Percentiles rank a stretch among this genome's conserved stretches.
Conservation (phyloP, 176 grass and related monocot genomes). For the Aegilops tauschii region DNA sequence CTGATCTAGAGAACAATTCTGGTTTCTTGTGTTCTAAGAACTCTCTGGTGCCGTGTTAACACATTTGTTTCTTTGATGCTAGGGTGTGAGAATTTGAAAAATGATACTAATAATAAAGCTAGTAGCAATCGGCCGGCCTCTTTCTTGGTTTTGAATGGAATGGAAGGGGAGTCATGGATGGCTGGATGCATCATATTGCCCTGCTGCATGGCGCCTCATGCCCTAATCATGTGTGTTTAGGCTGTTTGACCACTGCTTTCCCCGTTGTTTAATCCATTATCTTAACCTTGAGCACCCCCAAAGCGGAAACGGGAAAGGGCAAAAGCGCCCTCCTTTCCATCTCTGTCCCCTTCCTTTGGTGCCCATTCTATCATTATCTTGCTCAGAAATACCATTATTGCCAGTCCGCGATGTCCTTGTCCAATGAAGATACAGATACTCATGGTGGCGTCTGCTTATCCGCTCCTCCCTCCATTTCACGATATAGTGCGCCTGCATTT, state of each 20-base stretch:
- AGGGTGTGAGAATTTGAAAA: background rate
- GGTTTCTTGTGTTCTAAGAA: constrained; percentile 16
- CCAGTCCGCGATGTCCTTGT: no score
- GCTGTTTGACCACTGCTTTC: background rate
- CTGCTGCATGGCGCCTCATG: constrained; percentile 30
- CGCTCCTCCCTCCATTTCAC: no score
- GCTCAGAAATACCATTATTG: no score
- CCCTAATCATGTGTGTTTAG: constrained; percentile 26
- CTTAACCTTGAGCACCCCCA: background rate
- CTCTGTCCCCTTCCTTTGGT: no score
- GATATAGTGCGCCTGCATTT: no score
- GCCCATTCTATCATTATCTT: no score
- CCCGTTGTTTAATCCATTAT: background rate
- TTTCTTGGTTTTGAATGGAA: background rate
- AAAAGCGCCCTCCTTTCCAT: no score
- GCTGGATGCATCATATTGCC: constrained; percentile 4
- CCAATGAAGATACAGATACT: no score
- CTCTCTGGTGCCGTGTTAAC: background rate
- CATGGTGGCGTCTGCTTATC: no score
- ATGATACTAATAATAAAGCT: background rate
- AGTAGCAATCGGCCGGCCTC: no score
- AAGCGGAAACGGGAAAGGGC: background rate
- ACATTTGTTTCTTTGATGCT: background rate
- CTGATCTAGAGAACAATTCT: constrained; percentile 6
- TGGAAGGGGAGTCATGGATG: constrained; percentile 16